Evolutionary conservation across 2,329 filamentous ascomycete species (phyloP), one percentile per base, ranked within the genome.

Genomic region (Zymoseptoria tritici): DNA sequence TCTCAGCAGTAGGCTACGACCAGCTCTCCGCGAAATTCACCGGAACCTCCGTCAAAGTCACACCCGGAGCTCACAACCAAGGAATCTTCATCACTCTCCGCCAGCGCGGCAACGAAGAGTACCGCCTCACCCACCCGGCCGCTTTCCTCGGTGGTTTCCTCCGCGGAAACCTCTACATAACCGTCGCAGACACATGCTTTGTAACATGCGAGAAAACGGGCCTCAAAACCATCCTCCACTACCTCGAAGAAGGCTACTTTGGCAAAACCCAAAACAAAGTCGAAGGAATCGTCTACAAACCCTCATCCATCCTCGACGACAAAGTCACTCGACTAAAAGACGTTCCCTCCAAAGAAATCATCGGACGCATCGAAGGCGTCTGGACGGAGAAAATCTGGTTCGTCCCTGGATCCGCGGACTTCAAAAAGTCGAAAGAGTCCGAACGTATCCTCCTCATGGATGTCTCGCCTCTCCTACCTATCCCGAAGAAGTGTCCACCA

Each of bases 11-110:
- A 60, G 94, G 94, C 1, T 99, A 93, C 72, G 94, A 99, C 72
- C 94, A 99, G 78, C 87, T 99, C 69, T 93, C 89, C 67, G 94
- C 94, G 71, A 97, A 97, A 75, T 99, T 99, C 77, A 97, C 94
- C 0, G 94, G 94, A 59, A 97, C 94, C 19, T 93, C 90, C 68
- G 83, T 99, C 74, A 91, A 91, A 72, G 93, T 99, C 46, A 86
- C 88, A 21, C 91, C 94, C 0, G 94, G 94, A 64, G 87, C 92
- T 72, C 91, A 96, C 78, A 99, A 99, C 74, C 81, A 95, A 66
- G 94, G 94, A 65, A 97, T 99, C 68, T 99, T 97, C 77, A 87
- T 99, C 73, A 92, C 85, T 9, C 78, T 97, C 24, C 85, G 91
- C 69, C 87, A 86, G 64, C 83, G 89, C 57, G 85, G 88, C 67